These are phyloP conservation scores for Pelagomonas calceolata DNA, from an alignment of 108 stramenopile genomes.

Conservation along the genomic window DNA sequence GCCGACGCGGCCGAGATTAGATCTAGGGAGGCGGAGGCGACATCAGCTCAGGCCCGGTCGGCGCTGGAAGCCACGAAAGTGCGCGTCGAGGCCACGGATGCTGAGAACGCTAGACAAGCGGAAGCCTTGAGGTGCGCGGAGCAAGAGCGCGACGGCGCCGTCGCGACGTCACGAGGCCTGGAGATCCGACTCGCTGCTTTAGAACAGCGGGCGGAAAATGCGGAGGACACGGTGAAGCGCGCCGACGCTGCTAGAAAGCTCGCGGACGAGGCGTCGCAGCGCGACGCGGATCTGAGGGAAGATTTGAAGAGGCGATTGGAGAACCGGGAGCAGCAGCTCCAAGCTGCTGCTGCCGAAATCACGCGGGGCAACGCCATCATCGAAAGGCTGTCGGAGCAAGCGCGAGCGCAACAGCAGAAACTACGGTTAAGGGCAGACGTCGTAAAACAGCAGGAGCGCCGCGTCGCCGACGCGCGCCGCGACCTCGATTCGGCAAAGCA, in stretches of 20 bases:
- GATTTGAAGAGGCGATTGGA: constrained; percentile 14
- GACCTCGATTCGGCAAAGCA: not conserved
- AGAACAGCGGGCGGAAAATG: too few species aligned
- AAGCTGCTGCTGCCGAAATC: constrained; percentile 28
- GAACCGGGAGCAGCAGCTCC: constrained; percentile 35
- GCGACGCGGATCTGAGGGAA: not conserved
- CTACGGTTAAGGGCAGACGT: constrained; percentile 33
- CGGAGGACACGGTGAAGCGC: not conserved
- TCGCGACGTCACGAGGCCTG: not conserved
- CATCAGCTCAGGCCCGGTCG: too few species aligned
- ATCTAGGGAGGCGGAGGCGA: too few species aligned
- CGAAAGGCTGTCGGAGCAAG: constrained; percentile 26
- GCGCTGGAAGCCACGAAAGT: too few species aligned
- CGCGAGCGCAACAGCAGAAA: constrained; percentile 12
- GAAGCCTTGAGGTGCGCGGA: too few species aligned
- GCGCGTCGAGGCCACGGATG: too few species aligned
- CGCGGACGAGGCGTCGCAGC: not conserved
- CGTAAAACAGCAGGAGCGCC: constrained; percentile 33
- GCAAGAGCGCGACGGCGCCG: not conserved
- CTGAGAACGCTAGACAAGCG: too few species aligned
- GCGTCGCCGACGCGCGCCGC: not conserved
- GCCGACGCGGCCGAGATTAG: too few species aligned
- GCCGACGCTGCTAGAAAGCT: not conserved
- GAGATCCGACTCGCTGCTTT: not conserved
- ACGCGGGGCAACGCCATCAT: constrained; percentile 39